A percentile compares a stretch with the other conserved stretches of the same genome.
phyloP scores from a whole-genome alignment of 306 rosid species.

The Calophaca sinica region DNA sequence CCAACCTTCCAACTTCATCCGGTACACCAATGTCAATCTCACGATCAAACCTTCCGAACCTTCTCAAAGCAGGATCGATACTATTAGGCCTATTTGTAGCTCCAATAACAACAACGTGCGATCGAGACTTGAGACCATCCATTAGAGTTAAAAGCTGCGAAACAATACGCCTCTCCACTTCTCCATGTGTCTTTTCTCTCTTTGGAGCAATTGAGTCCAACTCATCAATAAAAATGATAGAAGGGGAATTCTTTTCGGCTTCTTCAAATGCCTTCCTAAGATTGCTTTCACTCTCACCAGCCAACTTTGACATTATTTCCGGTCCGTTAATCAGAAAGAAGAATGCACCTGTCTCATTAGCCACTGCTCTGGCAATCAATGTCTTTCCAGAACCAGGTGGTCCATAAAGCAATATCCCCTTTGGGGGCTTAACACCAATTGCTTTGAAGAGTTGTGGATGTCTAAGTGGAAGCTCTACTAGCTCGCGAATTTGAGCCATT shows the following conservation, averaged over 20 bases:
- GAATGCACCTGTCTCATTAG: constrained; percentile 82
- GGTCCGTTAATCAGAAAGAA: constrained; percentile 77
- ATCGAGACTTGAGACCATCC: constrained; percentile 76
- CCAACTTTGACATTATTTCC: constrained; percentile 78
- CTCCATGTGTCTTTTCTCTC: constrained; percentile 81
- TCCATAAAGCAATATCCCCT: constrained; percentile 77
- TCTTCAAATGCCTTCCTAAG: constrained; percentile 79
- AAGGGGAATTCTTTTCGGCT: constrained; percentile 80
- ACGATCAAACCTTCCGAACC: constrained; percentile 75
- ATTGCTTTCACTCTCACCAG: constrained; percentile 80
- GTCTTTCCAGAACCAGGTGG: constrained; percentile 84
- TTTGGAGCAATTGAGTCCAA: constrained; percentile 77
- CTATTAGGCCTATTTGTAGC: constrained; percentile 77
- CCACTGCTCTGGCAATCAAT: constrained; percentile 73
- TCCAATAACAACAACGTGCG: constrained; percentile 69
- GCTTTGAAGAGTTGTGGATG: constrained; percentile 79
- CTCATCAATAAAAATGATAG: constrained; percentile 75
- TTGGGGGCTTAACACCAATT: constrained; percentile 79
- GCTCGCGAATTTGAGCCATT: constrained; percentile 83
- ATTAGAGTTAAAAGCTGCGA: constrained; percentile 78
- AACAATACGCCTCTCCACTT: constrained; percentile 75
- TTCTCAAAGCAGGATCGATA: constrained; percentile 72
- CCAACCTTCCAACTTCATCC: constrained; percentile 76
- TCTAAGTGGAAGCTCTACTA: constrained; percentile 77
- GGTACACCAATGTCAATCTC: constrained; percentile 81